Conservation (phyloP, 2,329 filamentous ascomycete genomes). For the Knoxdaviesia proteae region DNA sequence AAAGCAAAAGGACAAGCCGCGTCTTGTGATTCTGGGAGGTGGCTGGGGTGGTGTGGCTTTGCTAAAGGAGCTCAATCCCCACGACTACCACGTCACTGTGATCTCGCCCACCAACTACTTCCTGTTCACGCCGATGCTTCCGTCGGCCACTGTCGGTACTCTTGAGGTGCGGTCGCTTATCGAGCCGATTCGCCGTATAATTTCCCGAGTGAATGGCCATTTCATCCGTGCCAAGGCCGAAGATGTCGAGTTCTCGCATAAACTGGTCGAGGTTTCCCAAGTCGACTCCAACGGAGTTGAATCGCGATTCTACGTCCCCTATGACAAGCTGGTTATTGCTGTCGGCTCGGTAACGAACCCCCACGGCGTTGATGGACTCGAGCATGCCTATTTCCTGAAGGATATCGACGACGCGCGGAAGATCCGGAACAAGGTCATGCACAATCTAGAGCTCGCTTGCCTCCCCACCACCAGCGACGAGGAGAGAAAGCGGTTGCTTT, state of each 20-base stretch:
- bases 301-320: constrained; percentile 76
- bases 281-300: constrained; percentile 49
- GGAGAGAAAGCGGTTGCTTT: constrained; percentile 69
- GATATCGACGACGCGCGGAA: constrained; percentile 78
- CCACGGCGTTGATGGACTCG: constrained; percentile 84
- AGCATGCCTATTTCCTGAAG: constrained; percentile 89
- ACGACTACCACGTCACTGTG: constrained; percentile 89
- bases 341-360: constrained; percentile 87
- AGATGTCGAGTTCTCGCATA: constrained; percentile 78
- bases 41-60: constrained; percentile 91
- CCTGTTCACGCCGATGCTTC: constrained; percentile 93
- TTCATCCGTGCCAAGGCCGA: constrained; percentile 76
- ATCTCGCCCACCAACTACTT: constrained; percentile 94
- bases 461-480: constrained; percentile 82
- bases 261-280: constrained; percentile 73
- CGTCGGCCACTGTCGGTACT: constrained; percentile 89
- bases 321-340: constrained; percentile 86
- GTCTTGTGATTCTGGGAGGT: constrained; percentile 76
- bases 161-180: constrained; percentile 78
- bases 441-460: constrained; percentile 77
- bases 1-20: constrained; percentile 67
- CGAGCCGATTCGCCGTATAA: constrained; percentile 75
- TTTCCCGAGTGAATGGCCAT: constrained; percentile 60
- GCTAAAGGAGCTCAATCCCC: constrained; percentile 71
- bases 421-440: constrained; percentile 74